Evolutionary conservation across 179 eudicot genomes (phyloP).

Genomic region (Spergularia azorica): DNA sequence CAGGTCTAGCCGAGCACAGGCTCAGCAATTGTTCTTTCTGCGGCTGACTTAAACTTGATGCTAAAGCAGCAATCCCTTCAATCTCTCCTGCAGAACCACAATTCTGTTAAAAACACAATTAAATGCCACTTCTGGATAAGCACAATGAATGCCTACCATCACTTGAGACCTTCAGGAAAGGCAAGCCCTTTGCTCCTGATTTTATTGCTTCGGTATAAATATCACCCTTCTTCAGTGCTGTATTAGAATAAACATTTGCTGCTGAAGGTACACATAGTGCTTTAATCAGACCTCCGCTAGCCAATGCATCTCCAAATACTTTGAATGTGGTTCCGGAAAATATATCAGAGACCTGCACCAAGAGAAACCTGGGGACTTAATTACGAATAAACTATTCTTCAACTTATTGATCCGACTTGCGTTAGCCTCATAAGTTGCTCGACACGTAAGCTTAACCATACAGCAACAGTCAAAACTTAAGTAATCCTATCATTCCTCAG

Average conservation of each 20-base stretch:
- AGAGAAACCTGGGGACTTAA: conserved; percentile 1
- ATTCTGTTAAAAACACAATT: conserved; percentile 6
- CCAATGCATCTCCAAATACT: conserved; percentile 72
- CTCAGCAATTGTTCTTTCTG: conserved; percentile 54
- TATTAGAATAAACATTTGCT: conserved; percentile 73
- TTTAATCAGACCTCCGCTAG: conserved; percentile 73
- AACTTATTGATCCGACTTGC: not conserved
- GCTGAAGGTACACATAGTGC: conserved; percentile 80
- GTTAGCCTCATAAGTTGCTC: not conserved
- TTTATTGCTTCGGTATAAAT: conserved; percentile 75
- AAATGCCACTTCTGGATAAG: not conserved
- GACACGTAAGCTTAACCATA: not conserved
- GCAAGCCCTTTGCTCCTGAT: conserved; percentile 97
- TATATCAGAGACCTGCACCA: conserved; percentile 71
- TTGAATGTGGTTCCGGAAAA: conserved; percentile 70
- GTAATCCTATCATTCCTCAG: not conserved
- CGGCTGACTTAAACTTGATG: conserved; percentile 55
- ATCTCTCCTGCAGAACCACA: conserved; percentile 50
- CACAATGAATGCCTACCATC: conserved; percentile 54
- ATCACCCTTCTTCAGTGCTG: conserved; percentile 88
- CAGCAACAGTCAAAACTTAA: not conserved
- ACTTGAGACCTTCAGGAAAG: conserved; percentile 75
- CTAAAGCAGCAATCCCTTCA: conserved; percentile 83
- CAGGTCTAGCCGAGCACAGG: conserved; percentile 60
- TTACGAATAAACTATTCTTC: not conserved